Evolutionary conservation across 805 yeast species (phyloP).

Genomic region (Suhomyces xylopsoci): DNA sequence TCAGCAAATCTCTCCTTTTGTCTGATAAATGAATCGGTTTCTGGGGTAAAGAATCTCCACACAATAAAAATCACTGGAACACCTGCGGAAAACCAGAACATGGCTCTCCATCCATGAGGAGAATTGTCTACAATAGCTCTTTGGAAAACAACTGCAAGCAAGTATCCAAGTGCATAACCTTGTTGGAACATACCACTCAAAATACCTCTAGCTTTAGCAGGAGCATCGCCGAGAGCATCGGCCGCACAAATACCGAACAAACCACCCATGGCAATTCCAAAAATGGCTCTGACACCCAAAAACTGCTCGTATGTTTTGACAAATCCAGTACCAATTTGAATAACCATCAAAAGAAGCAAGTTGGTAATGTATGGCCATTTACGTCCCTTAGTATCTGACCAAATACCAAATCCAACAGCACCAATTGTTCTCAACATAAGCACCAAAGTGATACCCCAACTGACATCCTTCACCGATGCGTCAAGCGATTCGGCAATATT

Average conservation of each 20-base stretch:
- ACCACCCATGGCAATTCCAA: constrained; percentile 73
- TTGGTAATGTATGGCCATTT: constrained; percentile 55
- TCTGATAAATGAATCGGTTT: constrained; percentile 53
- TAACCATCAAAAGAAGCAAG: constrained; percentile 43
- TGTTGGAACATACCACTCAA: constrained; percentile 72
- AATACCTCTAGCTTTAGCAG: constrained; percentile 54
- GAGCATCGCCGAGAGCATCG: constrained; percentile 65
- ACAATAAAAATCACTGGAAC: constrained; percentile 56
- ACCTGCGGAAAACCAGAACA: constrained; percentile 72
- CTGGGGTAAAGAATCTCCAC: constrained; percentile 60
- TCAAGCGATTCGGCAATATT: constrained; percentile 46
- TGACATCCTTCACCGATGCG: constrained; percentile 46
- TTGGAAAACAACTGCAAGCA: constrained; percentile 61
- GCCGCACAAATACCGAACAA: constrained; percentile 64
- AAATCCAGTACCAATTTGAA: constrained; percentile 66
- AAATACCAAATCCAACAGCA: constrained; percentile 56
- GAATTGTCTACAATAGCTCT: constrained; percentile 57
- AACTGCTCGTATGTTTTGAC: constrained; percentile 54
- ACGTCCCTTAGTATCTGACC: constrained; percentile 61
- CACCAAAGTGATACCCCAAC: constrained; percentile 71
- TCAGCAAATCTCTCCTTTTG: constrained; percentile 22
- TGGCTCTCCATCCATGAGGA: constrained; percentile 57
- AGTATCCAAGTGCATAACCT: constrained; percentile 73
- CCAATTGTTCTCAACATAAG: constrained; percentile 69
- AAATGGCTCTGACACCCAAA: constrained; percentile 59